Base-by-base conservation (phyloP, 805 yeast genomes). In the Candida suzukii region DNA sequence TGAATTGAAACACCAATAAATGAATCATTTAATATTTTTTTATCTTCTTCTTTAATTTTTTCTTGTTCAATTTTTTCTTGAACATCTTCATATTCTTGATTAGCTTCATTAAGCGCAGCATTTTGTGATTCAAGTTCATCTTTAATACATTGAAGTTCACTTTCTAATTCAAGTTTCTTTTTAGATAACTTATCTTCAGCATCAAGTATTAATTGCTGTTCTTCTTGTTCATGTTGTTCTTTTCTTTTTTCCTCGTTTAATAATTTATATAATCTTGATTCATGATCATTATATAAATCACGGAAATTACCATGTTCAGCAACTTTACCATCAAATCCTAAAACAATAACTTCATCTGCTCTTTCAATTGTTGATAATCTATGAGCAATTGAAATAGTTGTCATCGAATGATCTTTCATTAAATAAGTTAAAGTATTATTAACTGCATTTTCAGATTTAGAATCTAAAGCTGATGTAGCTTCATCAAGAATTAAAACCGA, bases 391-490 rank as follows among this genome's bases (percentile, higher is more conserved):
- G 95, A 84, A 32, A 91, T 83, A 4, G 84, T 72, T 4, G 90
- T 78, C 18, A 95, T 85, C 14, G 76, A 64, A 28, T 81, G 76
- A 33, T 76, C 71, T 22, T 63, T 54, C 59, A 75, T 71, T 44
- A 91, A 68, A 36, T 70, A 63, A 18, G 70, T 61, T 44, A 90
- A 64, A 9, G 95, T 87, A 39, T 73, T 73, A 60, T 90, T 88
- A 32, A 91, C 95, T 7, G 85, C 75, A 49, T 82, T 80, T 56
- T 91, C 98, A 53, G 90, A 81, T 42, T 84, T 87, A 25, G 93
- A 76, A 54, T 91, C 98, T 32, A 91, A 67, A 0, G 97, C 98
- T 31, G 96, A 86, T 0, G 98, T 91, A 9, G 97, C 96, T 58
- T 82, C 90, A 51, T 82, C 90, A 41, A 82, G 63, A 4, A 82